Conservation (phyloP, 495 filamentous ascomycete species). For the Aspergillus steynii region DNA sequence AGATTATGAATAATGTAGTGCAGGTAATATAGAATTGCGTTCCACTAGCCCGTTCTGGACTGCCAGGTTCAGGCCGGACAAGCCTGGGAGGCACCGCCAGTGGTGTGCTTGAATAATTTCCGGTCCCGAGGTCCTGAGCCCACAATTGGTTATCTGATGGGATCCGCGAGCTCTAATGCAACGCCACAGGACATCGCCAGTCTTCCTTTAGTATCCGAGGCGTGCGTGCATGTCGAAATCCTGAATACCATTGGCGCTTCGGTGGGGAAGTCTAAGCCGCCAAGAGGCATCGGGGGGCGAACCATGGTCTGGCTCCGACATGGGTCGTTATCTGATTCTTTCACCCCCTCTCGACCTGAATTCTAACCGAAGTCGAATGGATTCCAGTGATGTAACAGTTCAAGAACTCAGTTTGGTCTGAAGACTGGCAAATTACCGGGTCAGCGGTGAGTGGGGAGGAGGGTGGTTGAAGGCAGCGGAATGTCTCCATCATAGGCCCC, state of each 20-base stretch:
- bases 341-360: neutral
- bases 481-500: neutral
- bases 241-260: neutral
- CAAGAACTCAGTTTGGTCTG: neutral
- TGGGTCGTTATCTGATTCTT: slow-evolving; percentile 4
- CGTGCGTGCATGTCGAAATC: neutral
- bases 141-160: neutral
- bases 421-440: neutral
- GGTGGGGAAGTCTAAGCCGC: slow-evolving; percentile 1
- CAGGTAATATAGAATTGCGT: neutral
- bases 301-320: slow-evolving; percentile 10
- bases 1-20: neutral
- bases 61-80: neutral
- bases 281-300: slow-evolving; percentile 7
- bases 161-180: neutral
- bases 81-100: neutral
- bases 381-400: neutral
- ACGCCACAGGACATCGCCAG: neutral
- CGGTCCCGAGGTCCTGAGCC: neutral
- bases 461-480: neutral
- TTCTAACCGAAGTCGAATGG: neutral
- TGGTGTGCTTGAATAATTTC: neutral
- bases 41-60: neutral
- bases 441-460: neutral
- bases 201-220: neutral